These are phyloP conservation scores for Podospora bellae-mahoneyi DNA, from an alignment of 495 filamentous ascomycete species.

Conservation along the genomic window DNA sequence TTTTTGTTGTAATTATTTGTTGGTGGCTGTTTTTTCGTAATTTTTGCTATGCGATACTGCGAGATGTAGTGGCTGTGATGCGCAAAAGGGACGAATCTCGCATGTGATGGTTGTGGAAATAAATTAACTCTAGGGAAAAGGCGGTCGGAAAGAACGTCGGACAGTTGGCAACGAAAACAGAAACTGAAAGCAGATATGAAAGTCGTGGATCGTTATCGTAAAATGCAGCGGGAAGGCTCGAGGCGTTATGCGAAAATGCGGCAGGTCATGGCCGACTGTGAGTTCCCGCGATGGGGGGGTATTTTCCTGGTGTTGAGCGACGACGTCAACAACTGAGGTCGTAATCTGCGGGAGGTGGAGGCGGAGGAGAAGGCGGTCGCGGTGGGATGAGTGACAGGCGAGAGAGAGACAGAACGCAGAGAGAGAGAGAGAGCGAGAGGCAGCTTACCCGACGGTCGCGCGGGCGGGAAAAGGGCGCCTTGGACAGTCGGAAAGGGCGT, in stretches of 20 bases:
- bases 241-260: conserved; percentile 5
- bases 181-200: conserved; percentile 16
- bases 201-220: conserved; percentile 21
- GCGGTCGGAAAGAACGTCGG: conserved; percentile 15
- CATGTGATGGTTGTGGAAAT: conserved; percentile 25
- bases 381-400: too few species aligned
- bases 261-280: conserved; percentile 11
- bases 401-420: background rate
- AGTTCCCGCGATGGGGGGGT: conserved; percentile 17
- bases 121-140: conserved; percentile 10
- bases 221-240: background rate
- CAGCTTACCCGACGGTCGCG: background rate
- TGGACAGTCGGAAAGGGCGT: conserved; percentile 4
- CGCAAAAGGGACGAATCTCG: conserved; percentile 12
- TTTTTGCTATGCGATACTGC: background rate
- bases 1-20: conserved; percentile 14
- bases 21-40: background rate
- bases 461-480: background rate
- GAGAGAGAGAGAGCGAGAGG: too few species aligned
- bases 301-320: conserved; percentile 8
- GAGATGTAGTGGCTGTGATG: conserved; percentile 16
- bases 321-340: conserved; percentile 14
- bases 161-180: conserved; percentile 19
- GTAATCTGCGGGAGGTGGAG: conserved; percentile 9
- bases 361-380: background rate